phyloP scores from a whole-genome alignment of 495 filamentous ascomycete species.

The Aspergillus indologenus region DNA sequence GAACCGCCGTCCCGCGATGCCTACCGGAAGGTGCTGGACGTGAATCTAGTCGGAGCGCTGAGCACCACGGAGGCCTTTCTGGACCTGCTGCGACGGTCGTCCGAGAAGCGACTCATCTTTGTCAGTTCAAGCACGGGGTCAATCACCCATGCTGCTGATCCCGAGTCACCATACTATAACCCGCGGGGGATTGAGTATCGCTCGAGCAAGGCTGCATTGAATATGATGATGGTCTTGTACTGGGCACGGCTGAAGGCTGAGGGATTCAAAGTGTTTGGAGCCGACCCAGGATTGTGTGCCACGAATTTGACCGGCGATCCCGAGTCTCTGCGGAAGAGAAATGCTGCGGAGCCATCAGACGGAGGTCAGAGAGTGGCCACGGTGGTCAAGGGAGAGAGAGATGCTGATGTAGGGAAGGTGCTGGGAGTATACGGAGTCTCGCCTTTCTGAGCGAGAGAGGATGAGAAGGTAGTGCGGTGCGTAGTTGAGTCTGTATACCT shows the following conservation, averaged over 20 bases:
- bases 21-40: conserved; percentile 32
- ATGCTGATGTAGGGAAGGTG: conserved; percentile 27
- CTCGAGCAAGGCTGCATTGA: conserved; percentile 42
- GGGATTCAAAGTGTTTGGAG: conserved; percentile 20
- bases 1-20: neutral
- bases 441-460: conserved; percentile 4
- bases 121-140: conserved; percentile 38
- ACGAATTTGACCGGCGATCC: conserved; percentile 19
- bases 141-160: conserved; percentile 28
- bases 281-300: conserved; percentile 22
- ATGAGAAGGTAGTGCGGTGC: neutral
- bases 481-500: too few species aligned
- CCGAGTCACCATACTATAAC: conserved; percentile 18
- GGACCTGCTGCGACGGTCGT: conserved; percentile 36
- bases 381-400: conserved; percentile 30
- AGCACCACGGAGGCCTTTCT: conserved; percentile 38
- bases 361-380: conserved; percentile 26
- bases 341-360: conserved; percentile 24
- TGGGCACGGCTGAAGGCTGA: conserved; percentile 11
- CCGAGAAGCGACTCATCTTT: conserved; percentile 35
- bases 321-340: conserved; percentile 24
- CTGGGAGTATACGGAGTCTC: conserved; percentile 27
- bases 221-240: conserved; percentile 35
- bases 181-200: conserved; percentile 29
- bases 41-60: conserved; percentile 37